Evolutionary conservation across 768 basidiomycete species (phyloP), one percentile per base, ranked within the genome.

Genomic region (Austroboletus eburneus): DNA sequence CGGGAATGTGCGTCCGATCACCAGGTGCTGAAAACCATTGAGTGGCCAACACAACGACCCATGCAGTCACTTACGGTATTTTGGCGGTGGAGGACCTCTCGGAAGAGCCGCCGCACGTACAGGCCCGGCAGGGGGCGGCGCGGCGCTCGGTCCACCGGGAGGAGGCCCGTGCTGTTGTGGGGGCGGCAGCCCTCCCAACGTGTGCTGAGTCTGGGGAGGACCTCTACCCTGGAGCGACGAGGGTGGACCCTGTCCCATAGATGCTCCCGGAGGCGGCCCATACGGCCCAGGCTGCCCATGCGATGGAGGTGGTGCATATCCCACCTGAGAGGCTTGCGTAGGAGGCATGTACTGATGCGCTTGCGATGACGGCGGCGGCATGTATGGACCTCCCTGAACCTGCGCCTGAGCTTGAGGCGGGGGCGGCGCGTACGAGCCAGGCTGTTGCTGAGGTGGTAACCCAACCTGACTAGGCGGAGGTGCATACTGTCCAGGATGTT

Each of bases 1-100:
- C 81, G 1, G 92, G 86, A 43, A 97, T 96, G 64, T 97, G 95
- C n/a, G 79, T 80, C 22, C 93, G 77, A 63, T 98, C 95, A 45
- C 95, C 94, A 42, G 83, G 75, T 35, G 94, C 92, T 95, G 61
- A 44, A 42, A 13, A 33, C 9, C 16, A 14, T 33, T 12, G 9
- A 12, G 16, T 14, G 32, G 5, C 32, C 8, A 7, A 12, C 16
- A 4, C 12, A 5, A 33, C 12, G 4, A 7, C 32, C 32, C 4
- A 13, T 33, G 9, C 9, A 14, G 4, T 14, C 12, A 33, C 81
- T 63, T 54, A 84, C 82, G 83, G 64, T 85, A 82, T 61, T 79
- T 79, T 16, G 79, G 72, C 32, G 66, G 65, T 10, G 72, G 68
- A 25, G 76, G 70, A 8, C 72, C 70, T 18, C 68, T 61, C 9